Evolutionary conservation across 371 early-diverging fungal genomes (phyloP).

Genomic region (Mucor irregularis): DNA sequence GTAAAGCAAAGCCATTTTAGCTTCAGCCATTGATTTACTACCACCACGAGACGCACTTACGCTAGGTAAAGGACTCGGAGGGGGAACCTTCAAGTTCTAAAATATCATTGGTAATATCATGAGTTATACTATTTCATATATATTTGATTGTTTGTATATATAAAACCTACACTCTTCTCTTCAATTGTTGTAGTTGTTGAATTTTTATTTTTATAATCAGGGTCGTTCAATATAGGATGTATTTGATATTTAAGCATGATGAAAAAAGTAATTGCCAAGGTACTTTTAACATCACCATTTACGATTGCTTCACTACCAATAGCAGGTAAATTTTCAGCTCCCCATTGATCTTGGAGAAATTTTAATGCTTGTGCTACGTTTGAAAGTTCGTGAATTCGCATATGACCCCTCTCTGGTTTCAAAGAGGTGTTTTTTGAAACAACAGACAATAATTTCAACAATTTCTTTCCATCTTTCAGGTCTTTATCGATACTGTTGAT

Average conservation of each 20-base stretch:
- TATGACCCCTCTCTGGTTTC: slow-evolving; percentile 61
- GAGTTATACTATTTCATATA: background rate
- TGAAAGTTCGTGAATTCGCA: slow-evolving; percentile 77
- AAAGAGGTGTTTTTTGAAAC: slow-evolving; percentile 47
- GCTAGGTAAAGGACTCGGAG: slow-evolving; percentile 23
- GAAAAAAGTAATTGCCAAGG: slow-evolving; percentile 77
- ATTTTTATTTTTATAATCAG: background rate
- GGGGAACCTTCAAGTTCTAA: slow-evolving; percentile 9
- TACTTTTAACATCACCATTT: slow-evolving; percentile 82
- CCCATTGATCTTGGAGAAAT: slow-evolving; percentile 62
- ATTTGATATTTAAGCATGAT: slow-evolving; percentile 75
- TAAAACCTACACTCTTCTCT: too few relatives aligned
- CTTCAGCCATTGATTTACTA: slow-evolving; percentile 36
- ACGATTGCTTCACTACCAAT: slow-evolving; percentile 83
- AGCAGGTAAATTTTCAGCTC: slow-evolving; percentile 64
- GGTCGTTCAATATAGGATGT: slow-evolving; percentile 32
- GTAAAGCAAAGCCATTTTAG: slow-evolving; percentile 53
- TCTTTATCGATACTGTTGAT: slow-evolving; percentile 52
- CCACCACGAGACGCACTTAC: slow-evolving; percentile 16
- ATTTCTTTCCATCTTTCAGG: slow-evolving; percentile 62
- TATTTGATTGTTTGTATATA: background rate
- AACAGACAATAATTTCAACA: slow-evolving; percentile 58
- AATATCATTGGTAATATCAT: background rate
- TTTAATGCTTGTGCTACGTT: slow-evolving; percentile 76
- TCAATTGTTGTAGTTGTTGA: too few relatives aligned